A percentile compares a stretch with the other conserved stretches of the same genome.
Conservation (phyloP, 83 land plant genomes). For the Picea mariana region DNA sequence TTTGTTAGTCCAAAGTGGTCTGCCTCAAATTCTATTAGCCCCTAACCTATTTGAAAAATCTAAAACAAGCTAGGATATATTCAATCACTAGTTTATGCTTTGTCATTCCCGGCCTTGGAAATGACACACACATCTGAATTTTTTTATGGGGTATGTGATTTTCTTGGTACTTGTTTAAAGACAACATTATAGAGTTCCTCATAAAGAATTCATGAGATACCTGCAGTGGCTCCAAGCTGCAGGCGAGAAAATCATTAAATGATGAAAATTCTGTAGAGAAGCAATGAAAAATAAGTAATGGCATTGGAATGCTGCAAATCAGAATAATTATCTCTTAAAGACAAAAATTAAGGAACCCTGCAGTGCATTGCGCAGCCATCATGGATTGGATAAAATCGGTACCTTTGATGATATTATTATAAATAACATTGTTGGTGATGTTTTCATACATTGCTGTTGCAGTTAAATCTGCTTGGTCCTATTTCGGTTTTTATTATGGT, state of each 20-base stretch:
- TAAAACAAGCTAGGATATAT: not conserved
- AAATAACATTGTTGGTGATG: not conserved
- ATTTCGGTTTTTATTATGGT: not conserved
- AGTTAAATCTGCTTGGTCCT: not conserved
- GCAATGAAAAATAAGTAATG: not conserved
- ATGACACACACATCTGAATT: not conserved
- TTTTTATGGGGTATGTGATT: not conserved
- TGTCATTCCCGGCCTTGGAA: not conserved
- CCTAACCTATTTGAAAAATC: not conserved
- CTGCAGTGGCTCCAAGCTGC: not conserved
- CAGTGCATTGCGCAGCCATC: not conserved
- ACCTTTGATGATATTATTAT: not conserved
- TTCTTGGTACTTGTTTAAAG: not conserved
- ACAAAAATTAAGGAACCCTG: not conserved
- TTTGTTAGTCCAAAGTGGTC: conserved; percentile 1
- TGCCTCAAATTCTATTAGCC: not conserved
- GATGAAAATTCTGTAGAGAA: not conserved
- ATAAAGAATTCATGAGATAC: not conserved
- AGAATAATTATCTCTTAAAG: conserved; percentile 1
- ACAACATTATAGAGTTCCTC: not conserved
- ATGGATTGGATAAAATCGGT: not conserved
- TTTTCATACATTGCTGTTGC: not conserved
- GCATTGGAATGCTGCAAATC: not conserved
- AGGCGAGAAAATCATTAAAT: not conserved
- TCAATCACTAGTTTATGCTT: not conserved